phyloP scores from a whole-genome alignment of 2,329 filamentous ascomycete genomes.

The Thyridium curvatum region DNA sequence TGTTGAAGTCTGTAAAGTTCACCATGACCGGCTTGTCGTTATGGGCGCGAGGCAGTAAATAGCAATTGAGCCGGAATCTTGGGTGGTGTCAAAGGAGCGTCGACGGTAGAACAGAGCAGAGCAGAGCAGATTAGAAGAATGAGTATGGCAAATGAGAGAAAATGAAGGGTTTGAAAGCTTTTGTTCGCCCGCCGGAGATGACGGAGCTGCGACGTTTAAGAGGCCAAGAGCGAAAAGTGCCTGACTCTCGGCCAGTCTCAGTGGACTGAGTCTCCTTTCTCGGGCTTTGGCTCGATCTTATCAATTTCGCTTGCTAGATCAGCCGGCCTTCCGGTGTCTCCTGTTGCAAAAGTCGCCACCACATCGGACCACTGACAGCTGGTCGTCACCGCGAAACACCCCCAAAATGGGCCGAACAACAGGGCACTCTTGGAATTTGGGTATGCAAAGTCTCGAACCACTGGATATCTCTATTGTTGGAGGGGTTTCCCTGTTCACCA shows the following conservation, averaged over 20 bases:
- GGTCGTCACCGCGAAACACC: constrained; percentile 21
- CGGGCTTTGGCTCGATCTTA: constrained; percentile 5
- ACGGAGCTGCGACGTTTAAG: too few relatives aligned
- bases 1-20: constrained; percentile 26
- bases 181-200: too few relatives aligned
- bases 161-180: constrained; percentile 1
- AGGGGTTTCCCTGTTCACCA: too few relatives aligned
- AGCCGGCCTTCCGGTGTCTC: constrained; percentile 6
- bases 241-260: too few relatives aligned
- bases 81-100: constrained; percentile 7
- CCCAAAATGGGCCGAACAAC: too few relatives aligned
- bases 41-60: background rate
- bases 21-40: constrained; percentile 24
- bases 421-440: too few relatives aligned
- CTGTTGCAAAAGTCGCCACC: constrained; percentile 1
- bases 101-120: constrained; percentile 1
- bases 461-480: too few relatives aligned
- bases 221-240: too few relatives aligned
- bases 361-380: constrained; percentile 8
- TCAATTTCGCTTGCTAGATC: constrained; percentile 13
- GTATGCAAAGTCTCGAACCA: too few relatives aligned
- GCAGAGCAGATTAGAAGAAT: background rate
- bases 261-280: too few relatives aligned
- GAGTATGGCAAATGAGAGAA: background rate
- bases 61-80: background rate